phyloP scores from a whole-genome alignment of 768 basidiomycete species.

The Boletus reticuloceps region DNA sequence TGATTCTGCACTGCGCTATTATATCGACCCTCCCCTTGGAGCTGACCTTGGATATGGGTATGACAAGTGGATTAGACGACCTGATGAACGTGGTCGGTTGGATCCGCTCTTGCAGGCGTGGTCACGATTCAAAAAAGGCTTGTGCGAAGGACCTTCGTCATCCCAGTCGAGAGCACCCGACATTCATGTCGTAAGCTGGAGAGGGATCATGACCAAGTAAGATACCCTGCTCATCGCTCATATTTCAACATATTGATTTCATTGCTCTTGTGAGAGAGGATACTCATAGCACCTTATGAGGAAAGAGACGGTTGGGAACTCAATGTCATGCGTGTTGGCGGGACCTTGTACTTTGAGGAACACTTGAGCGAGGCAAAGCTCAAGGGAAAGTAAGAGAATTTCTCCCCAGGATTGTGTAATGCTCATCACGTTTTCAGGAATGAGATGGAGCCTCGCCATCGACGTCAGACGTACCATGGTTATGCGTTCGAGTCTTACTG shows the following conservation, averaged over 20 bases:
- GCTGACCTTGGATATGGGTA: constrained; percentile 72
- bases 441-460: constrained; percentile 60
- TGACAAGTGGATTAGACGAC: constrained; percentile 65
- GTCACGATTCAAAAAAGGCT: constrained; percentile 38
- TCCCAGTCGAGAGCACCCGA: constrained; percentile 32
- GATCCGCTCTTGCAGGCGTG: constrained; percentile 66
- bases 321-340: constrained; percentile 76
- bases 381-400: constrained; percentile 55
- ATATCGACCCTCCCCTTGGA: constrained; percentile 59
- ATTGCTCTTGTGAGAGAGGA: constrained; percentile 49
- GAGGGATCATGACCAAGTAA: constrained; percentile 85
- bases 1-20: constrained; percentile 70
- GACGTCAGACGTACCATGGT: constrained; percentile 72
- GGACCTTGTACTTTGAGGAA: constrained; percentile 74
- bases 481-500: constrained; percentile 91
- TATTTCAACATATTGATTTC: constrained; percentile 14
- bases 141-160: constrained; percentile 31
- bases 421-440: constrained; percentile 43
- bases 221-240: constrained; percentile 17
- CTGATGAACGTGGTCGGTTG: constrained; percentile 64
- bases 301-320: constrained; percentile 75
- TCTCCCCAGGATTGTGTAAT: not conserved
- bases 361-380: constrained; percentile 59
- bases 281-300: constrained; percentile 82
- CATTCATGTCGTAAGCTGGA: constrained; percentile 66